Evolutionary conservation across 805 yeast species (phyloP).

Genomic region (Lipomyces kockii): DNA sequence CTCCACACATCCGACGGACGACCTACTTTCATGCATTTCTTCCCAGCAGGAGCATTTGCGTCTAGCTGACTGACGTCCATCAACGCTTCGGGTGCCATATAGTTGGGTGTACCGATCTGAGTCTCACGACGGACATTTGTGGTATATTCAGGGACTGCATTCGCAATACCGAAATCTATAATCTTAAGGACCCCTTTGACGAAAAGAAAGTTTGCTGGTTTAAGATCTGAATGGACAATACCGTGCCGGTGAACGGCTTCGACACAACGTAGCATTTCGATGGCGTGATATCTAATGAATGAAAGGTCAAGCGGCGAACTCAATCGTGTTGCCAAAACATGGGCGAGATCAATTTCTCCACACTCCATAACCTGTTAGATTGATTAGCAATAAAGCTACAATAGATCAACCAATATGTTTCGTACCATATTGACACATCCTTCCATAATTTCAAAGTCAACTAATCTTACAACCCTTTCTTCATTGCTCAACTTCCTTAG

Average conservation of each 20-base stretch:
- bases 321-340: slow-evolving; percentile 65
- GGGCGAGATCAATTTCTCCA: slow-evolving; percentile 89
- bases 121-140: slow-evolving; percentile 86
- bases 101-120: slow-evolving; percentile 94
- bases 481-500: slow-evolving; percentile 62
- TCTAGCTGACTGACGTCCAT: slow-evolving; percentile 57
- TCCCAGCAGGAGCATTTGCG: slow-evolving; percentile 50
- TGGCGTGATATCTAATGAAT: slow-evolving; percentile 78
- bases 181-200: slow-evolving; percentile 84
- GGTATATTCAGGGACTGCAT: slow-evolving; percentile 90
- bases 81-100: slow-evolving; percentile 97
- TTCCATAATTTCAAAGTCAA: slow-evolving; percentile 71
- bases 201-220: slow-evolving; percentile 57
- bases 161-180: slow-evolving; percentile 91
- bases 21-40: slow-evolving; percentile 68
- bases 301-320: slow-evolving; percentile 63
- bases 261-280: slow-evolving; percentile 80
- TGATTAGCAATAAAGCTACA: neutral
- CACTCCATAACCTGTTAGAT: slow-evolving; percentile 70
- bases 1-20: slow-evolving; percentile 98
- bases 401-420: neutral
- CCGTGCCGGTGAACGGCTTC: slow-evolving; percentile 85
- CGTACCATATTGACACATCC: slow-evolving; percentile 66
- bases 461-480: slow-evolving; percentile 74
- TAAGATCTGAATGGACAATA: slow-evolving; percentile 81